Evolutionary conservation across 2,329 filamentous ascomycete genomes (phyloP).

Genomic region (Xylariaceae sp.): DNA sequence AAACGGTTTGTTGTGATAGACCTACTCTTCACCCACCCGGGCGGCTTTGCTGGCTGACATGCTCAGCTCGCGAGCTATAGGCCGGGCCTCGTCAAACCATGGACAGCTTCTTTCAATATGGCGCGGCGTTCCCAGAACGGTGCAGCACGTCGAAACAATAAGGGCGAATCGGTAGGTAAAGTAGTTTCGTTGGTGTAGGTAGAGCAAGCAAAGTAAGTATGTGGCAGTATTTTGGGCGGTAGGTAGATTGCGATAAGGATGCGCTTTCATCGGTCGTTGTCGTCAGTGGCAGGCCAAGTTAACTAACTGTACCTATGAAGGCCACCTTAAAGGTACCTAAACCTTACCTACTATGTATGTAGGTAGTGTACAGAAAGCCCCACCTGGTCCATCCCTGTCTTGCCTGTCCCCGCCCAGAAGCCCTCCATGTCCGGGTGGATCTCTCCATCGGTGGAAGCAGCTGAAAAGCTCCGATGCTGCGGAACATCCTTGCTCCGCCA

Average conservation of each 20-base stretch:
- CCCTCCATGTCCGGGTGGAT: too few relatives aligned
- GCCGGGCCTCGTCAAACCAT: slow-evolving; percentile 34
- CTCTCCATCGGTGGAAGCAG: neutral
- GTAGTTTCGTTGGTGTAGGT: neutral
- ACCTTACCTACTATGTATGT: neutral
- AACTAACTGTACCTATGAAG: too few relatives aligned
- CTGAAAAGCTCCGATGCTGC: slow-evolving; percentile 1
- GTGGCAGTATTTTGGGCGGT: slow-evolving; percentile 28
- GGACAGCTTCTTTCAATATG: slow-evolving; percentile 18
- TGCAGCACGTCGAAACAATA: neutral
- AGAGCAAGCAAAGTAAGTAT: slow-evolving; percentile 1
- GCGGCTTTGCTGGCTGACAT: slow-evolving; percentile 69
- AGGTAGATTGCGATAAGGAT: neutral
- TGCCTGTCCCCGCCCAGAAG: neutral
- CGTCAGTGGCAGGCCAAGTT: too few relatives aligned
- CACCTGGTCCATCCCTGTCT: too few relatives aligned
- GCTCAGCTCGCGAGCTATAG: slow-evolving; percentile 40
- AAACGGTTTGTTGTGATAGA: slow-evolving; percentile 28
- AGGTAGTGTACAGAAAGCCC: too few relatives aligned
- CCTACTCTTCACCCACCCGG: slow-evolving; percentile 68
- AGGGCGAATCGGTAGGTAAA: neutral
- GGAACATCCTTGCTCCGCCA: slow-evolving; percentile 29
- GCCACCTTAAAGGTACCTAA: too few relatives aligned
- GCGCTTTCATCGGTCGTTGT: too few relatives aligned
- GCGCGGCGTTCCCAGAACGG: neutral